Evolutionary conservation across 805 yeast genomes (phyloP).

Genomic region (Brettanomyces naardenensis): DNA sequence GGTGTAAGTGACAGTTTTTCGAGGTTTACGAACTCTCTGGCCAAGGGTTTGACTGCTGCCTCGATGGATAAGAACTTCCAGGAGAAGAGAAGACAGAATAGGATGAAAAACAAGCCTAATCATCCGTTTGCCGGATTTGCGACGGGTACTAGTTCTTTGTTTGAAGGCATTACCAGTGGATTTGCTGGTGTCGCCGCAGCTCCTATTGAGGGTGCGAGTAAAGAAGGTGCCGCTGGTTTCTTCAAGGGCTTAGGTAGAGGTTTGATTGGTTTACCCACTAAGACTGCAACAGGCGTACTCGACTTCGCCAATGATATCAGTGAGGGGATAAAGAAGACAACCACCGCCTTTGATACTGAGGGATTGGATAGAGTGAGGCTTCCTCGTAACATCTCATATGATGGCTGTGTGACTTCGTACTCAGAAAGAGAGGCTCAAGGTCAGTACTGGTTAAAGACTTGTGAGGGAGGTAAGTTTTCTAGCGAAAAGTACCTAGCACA

Average conservation of each 20-base stretch:
- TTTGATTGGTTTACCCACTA: conserved; percentile 90
- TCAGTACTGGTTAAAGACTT: conserved; percentile 80
- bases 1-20: conserved; percentile 93
- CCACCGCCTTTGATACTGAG: conserved; percentile 80
- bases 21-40: conserved; percentile 86
- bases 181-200: conserved; percentile 83
- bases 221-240: conserved; percentile 87
- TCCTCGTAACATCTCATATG: conserved; percentile 68
- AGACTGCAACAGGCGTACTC: conserved; percentile 90
- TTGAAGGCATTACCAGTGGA: conserved; percentile 83
- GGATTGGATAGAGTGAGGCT: conserved; percentile 73
- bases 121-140: conserved; percentile 83
- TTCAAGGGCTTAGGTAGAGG: conserved; percentile 93
- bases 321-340: conserved; percentile 89
- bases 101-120: conserved; percentile 69
- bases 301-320: conserved; percentile 89
- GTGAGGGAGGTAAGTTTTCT: conserved; percentile 71
- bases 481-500: conserved; percentile 81
- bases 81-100: conserved; percentile 69
- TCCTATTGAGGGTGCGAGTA: conserved; percentile 84
- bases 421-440: conserved; percentile 86
- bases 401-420: conserved; percentile 68
- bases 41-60: conserved; percentile 87
- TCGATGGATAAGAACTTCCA: conserved; percentile 84
- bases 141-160: conserved; percentile 80